Percentiles rank a stretch among this genome's conserved stretches.
These are phyloP conservation scores for Hortaea werneckii DNA, from an alignment of 2,329 filamentous ascomycete genomes.

Conservation along the genomic window DNA sequence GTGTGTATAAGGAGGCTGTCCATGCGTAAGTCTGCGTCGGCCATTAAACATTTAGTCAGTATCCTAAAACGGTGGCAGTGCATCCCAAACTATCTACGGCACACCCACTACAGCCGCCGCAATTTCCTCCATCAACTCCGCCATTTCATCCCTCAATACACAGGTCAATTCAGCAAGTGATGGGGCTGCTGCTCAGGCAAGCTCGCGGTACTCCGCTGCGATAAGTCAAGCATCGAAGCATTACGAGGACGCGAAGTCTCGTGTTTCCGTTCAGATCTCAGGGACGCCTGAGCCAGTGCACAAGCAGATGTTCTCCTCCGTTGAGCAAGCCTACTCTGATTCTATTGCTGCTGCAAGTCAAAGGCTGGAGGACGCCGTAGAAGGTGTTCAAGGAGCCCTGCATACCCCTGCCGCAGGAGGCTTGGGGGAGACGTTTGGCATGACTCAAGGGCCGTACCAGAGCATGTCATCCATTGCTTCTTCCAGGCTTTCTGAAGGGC, in stretches of 20 bases:
- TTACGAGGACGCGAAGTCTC: conserved; percentile 57
- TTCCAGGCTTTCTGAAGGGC: conserved; percentile 58
- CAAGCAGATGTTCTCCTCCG: conserved; percentile 57
- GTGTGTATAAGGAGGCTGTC: conserved; percentile 48
- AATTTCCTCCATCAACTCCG: conserved; percentile 24
- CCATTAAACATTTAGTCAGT: conserved; percentile 7
- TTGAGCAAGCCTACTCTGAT: conserved; percentile 57
- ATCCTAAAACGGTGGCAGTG: conserved; percentile 25
- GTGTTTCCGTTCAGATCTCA: conserved; percentile 56
- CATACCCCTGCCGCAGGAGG: conserved; percentile 18
- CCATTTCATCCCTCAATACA: conserved; percentile 20
- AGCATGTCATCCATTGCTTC: conserved; percentile 59
- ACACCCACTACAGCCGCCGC: conserved; percentile 36
- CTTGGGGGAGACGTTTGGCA: neutral
- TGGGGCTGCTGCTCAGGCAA: conserved; percentile 40
- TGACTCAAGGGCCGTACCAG: conserved; percentile 38
- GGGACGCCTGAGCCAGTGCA: conserved; percentile 61
- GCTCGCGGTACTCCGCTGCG: conserved; percentile 53
- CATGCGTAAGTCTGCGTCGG: conserved; percentile 37
- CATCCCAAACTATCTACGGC: conserved; percentile 47
- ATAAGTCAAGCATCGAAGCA: conserved; percentile 56
- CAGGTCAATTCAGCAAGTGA: conserved; percentile 17
- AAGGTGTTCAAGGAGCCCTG: conserved; percentile 34
- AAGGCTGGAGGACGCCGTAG: conserved; percentile 46
- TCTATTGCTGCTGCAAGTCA: conserved; percentile 54